These are phyloP conservation scores for Myxozyma kluyveri DNA, from an alignment of 805 yeast genomes.

Conservation along the genomic window DNA sequence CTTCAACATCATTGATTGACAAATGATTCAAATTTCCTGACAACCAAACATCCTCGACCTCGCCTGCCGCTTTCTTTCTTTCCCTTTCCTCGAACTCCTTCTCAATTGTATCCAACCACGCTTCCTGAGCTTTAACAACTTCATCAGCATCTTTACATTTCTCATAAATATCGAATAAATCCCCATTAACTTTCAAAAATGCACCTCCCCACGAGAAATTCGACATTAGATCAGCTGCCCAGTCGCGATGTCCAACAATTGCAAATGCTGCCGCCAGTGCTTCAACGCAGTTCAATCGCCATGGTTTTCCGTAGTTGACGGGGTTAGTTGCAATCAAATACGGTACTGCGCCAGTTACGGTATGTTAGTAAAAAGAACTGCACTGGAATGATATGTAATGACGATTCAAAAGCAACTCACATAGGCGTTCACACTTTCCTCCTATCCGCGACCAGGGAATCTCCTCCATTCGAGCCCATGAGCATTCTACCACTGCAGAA, in stretches of 20 bases:
- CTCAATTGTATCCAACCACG: conserved; percentile 68
- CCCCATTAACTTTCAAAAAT: conserved; percentile 77
- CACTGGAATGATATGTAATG: not conserved
- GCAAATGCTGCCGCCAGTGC: conserved; percentile 97
- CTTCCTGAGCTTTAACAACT: conserved; percentile 66
- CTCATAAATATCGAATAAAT: conserved; percentile 69
- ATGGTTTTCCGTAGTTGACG: conserved; percentile 93
- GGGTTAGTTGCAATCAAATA: conserved; percentile 95
- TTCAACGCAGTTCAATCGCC: conserved; percentile 94
- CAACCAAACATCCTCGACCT: conserved; percentile 73
- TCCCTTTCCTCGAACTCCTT: conserved; percentile 63
- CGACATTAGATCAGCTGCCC: conserved; percentile 75
- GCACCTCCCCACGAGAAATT: conserved; percentile 94
- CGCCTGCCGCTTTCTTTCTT: conserved; percentile 45
- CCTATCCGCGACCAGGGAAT: conserved; percentile 93
- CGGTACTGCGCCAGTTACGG: conserved; percentile 59
- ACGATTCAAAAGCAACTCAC: conserved; percentile 11
- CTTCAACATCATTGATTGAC: conserved; percentile 30
- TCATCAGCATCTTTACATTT: conserved; percentile 78
- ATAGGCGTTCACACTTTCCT: conserved; percentile 77
- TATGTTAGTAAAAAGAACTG: not conserved
- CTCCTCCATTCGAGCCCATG: conserved; percentile 97
- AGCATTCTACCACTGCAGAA: conserved; percentile 97
- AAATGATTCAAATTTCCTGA: conserved; percentile 72
- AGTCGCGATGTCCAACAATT: conserved; percentile 83